These are phyloP conservation scores for Thraustotheca clavata DNA, from an alignment of 352 stramenopile species.

Conservation along the genomic window DNA sequence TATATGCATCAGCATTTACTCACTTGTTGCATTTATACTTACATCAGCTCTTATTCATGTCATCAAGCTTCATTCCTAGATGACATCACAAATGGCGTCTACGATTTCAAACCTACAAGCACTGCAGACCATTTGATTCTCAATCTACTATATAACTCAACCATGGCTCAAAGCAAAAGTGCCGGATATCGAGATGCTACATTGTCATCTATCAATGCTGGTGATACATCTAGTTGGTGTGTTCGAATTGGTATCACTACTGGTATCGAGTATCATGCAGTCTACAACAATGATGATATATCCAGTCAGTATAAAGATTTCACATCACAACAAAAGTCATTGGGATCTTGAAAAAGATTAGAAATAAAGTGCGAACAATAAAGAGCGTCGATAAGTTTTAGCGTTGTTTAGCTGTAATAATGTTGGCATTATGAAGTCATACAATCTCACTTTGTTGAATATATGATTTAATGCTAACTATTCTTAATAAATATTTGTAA, in stretches of 20 bases:
- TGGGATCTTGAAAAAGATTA: no score
- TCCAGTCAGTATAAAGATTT: background rate
- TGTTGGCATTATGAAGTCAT: no score
- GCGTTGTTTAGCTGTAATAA: no score
- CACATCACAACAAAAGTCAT: no score
- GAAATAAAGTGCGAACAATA: no score
- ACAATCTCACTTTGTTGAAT: no score
- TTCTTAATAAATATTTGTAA: no score
- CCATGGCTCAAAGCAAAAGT: background rate
- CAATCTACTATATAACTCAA: background rate
- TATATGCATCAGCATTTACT: no score
- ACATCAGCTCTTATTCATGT: no score
- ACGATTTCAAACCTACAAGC: slow-evolving; percentile 19
- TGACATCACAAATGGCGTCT: slow-evolving; percentile 20
- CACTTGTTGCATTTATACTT: no score
- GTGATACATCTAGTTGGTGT: background rate
- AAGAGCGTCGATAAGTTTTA: no score
- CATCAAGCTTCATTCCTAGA: slow-evolving; percentile 20
- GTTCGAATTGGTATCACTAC: background rate
- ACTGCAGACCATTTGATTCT: background rate
- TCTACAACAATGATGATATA: background rate
- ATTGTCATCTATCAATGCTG: background rate
- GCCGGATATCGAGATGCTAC: background rate
- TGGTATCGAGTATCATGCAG: background rate
- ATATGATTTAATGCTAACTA: no score